Conservation (phyloP, 2,329 filamentous ascomycete species). For the Clarireedia homoeocarpa region DNA sequence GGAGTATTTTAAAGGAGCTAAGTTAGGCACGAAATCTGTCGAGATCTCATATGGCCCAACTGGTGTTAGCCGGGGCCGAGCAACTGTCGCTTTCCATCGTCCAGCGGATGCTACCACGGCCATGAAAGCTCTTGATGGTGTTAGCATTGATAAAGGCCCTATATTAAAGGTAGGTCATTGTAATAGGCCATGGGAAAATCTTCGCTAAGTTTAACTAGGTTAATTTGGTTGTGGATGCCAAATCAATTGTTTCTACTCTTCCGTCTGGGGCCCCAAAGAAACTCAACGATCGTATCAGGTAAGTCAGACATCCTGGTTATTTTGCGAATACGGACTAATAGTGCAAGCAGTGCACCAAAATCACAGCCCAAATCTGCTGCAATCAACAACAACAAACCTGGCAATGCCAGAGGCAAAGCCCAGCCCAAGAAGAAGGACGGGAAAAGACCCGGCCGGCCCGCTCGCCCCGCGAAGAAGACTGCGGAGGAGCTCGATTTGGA, state of each 20-base stretch:
- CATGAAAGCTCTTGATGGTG: constrained; percentile 74
- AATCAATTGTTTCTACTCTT: constrained; percentile 55
- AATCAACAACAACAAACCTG: constrained; percentile 62
- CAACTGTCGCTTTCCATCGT: constrained; percentile 79
- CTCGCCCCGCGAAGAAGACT: constrained; percentile 74
- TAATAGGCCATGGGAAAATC: constrained; percentile 48
- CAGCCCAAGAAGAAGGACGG: constrained; percentile 36
- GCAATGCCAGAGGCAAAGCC: constrained; percentile 39
- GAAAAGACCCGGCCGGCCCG: constrained; percentile 37
- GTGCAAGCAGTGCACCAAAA: constrained; percentile 47
- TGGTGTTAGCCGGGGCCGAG: constrained; percentile 84
- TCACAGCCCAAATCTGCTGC: constrained; percentile 77
- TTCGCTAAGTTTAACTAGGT: constrained; percentile 47
- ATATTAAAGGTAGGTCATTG: constrained; percentile 82
- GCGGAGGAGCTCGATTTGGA: constrained; percentile 93
- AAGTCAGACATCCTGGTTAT: constrained; percentile 32
- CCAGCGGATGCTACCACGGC: constrained; percentile 78
- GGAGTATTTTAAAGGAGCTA: constrained; percentile 87
- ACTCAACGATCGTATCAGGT: constrained; percentile 78
- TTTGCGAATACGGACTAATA: constrained; percentile 20
- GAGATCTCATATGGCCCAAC: constrained; percentile 89
- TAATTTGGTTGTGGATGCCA: constrained; percentile 80
- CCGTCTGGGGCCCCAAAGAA: constrained; percentile 48
- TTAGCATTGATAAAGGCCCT: constrained; percentile 72
- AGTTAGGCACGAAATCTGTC: constrained; percentile 31